Base-by-base conservation (phyloP, 1,284 basidiomycete genomes). In the Schizophyllum commune region DNA sequence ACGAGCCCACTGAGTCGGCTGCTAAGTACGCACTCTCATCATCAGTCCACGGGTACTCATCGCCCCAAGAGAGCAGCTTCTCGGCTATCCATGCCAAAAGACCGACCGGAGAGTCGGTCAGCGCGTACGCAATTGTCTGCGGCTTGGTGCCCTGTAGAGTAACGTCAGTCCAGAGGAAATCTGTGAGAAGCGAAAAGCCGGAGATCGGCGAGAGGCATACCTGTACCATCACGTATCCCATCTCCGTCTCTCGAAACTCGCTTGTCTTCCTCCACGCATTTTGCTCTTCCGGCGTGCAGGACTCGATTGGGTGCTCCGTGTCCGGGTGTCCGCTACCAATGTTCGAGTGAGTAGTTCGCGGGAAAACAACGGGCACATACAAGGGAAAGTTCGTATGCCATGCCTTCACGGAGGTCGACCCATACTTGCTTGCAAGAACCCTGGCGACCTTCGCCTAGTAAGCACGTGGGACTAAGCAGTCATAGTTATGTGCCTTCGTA, bases 51-150 rank as follows among this genome's bases (percentile, higher is more conserved):
- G 60, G 58, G 52, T 65, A 65, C 32, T 34, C 52, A 22, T 84
- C 83, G 0, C 79, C 76, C 80, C 83, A 84, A 17, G 69, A 66
- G 3, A 78, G 72, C 0, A 85, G 69, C 63, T 86, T 85, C 64
- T 85, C 83, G 59, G 83, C 84, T 39, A 86, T 80, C 82, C 83
- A 86, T 1, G 79, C 81, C 1, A 86, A 73, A 15, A 86, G 67
- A 0, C 81, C 83, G 5, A 76, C 74, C 13, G 85, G 85, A n/a
- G 83, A 85, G 66, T 85, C 84, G 0, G 77, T 70, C 1, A 86
- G 71, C 11, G 72, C 68, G 65, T 86, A 86, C 0, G 82, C 83
- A 4, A 86, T 66, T 0, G 83, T 86, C 68, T 85, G 83, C 0
- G 84, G 84, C 60, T 77, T 66, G 0, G 74, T 77, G 0, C 71